Percentiles rank a stretch among this genome's conserved stretches.
phyloP scores from a whole-genome alignment of 208 protist species.

The Acanthamoeba royreba region DNA sequence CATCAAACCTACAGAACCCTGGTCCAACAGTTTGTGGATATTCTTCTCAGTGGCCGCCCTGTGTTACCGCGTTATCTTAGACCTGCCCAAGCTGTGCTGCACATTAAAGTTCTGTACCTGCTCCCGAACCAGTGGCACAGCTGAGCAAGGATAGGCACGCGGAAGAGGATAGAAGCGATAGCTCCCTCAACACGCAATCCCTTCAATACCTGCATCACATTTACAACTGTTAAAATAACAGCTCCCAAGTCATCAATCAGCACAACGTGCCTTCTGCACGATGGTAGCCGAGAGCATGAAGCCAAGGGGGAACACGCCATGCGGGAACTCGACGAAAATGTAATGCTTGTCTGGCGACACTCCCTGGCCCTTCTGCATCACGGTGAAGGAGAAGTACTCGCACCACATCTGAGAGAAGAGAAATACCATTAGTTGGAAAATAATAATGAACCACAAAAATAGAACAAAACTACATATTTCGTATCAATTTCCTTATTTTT shows the following conservation, averaged over 20 bases:
- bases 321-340: conserved; percentile 34
- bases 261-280: not conserved
- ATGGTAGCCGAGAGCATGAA: conserved; percentile 24
- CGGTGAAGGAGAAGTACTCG: conserved; percentile 28
- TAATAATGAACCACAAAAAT: not conserved
- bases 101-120: not conserved
- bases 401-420: not conserved
- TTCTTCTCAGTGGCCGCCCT: not conserved
- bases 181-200: conserved; percentile 18
- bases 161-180: not conserved
- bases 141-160: not conserved
- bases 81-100: too few relatives aligned
- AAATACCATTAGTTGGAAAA: not conserved
- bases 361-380: not conserved
- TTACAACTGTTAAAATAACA: too few relatives aligned
- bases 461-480: too few relatives aligned
- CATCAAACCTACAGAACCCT: not conserved
- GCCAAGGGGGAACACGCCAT: conserved; percentile 40
- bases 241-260: not conserved
- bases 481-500: too few relatives aligned
- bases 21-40: conserved; percentile 2
- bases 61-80: not conserved
- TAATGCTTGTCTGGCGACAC: conserved; percentile 22
- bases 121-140: conserved; percentile 6
- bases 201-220: not conserved